Conservation (phyloP, 345 rosid genomes). For the Lepidium sativum region DNA sequence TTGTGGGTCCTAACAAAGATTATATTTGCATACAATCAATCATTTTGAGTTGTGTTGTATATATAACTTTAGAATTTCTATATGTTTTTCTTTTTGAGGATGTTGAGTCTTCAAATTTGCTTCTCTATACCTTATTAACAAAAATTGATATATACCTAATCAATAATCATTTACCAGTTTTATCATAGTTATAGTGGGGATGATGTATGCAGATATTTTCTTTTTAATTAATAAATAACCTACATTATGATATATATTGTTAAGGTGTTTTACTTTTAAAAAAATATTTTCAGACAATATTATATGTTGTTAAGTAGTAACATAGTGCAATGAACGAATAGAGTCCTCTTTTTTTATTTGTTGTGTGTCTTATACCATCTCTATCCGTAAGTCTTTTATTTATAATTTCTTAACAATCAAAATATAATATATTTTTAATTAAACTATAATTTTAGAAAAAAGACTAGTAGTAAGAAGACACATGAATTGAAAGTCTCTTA, state of each 20-base stretch:
- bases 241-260: not conserved
- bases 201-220: slow-evolving; percentile 10
- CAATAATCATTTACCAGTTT: not conserved
- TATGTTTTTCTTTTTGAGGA: not conserved
- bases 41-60: slow-evolving; percentile 4
- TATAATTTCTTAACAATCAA: too few relatives aligned
- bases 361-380: too few relatives aligned
- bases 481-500: too few relatives aligned
- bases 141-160: slow-evolving; percentile 9
- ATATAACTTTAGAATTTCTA: not conserved
- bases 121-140: not conserved
- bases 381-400: too few relatives aligned
- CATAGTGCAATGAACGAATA: not conserved
- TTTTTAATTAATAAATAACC: not conserved
- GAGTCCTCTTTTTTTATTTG: not conserved
- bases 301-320: not conserved
- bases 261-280: too few relatives aligned
- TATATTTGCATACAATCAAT: slow-evolving; percentile 13
- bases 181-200: not conserved
- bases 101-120: slow-evolving; percentile 12
- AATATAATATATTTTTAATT: too few relatives aligned
- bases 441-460: too few relatives aligned
- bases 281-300: too few relatives aligned
- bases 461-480: too few relatives aligned
- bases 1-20: slow-evolving; percentile 14